phyloP scores from a whole-genome alignment of 345 rosid species.

The Eucalyptus grandis region DNA sequence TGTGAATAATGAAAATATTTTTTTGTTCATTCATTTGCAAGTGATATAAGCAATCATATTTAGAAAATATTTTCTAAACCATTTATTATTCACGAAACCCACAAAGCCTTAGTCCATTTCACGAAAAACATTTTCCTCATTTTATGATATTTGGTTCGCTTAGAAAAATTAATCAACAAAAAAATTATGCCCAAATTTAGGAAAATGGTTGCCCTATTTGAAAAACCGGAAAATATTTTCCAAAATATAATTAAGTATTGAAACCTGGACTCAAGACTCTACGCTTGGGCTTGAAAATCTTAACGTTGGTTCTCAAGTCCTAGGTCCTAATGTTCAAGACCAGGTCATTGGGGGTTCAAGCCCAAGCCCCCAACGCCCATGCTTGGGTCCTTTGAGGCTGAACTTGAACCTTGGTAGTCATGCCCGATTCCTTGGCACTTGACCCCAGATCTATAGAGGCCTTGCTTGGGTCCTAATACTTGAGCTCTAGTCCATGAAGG shows the following conservation, averaged over 20 bases:
- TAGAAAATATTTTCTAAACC: not conserved
- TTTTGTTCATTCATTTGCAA: not conserved
- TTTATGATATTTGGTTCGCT: no score
- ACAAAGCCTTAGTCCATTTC: not conserved
- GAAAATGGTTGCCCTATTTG: not conserved
- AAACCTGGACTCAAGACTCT: accelerated
- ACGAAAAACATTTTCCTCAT: accelerated
- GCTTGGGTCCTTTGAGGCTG: not conserved
- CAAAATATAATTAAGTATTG: not conserved
- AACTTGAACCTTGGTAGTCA: accelerated
- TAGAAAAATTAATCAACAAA: not conserved
- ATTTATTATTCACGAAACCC: not conserved
- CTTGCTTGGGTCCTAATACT: not conserved
- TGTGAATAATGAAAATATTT: not conserved
- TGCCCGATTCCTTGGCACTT: accelerated
- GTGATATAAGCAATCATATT: not conserved
- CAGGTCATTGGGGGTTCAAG: accelerated
- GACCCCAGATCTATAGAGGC: accelerated
- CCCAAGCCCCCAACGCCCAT: accelerated
- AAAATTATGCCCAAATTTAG: no score
- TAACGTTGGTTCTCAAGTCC: not conserved
- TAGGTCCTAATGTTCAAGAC: not conserved
- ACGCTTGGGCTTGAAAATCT: not conserved
- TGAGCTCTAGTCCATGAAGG: not conserved
- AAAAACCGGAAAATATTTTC: no score